Conservation (phyloP, 148 eudicot species). For the Heliamphora exappendiculata region DNA sequence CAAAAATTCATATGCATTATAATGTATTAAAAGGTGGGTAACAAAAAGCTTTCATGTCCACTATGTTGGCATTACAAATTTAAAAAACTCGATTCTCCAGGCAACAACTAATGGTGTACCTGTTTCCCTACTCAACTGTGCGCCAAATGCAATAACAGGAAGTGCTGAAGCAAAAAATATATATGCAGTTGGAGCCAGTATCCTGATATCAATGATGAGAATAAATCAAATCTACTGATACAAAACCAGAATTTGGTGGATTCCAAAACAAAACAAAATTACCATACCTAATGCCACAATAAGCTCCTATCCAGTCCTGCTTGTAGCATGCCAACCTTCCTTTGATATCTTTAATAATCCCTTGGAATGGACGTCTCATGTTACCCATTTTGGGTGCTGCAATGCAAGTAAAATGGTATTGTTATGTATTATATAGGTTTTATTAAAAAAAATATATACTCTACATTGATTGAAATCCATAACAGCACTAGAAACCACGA, state of each 20-base stretch:
- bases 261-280: neutral
- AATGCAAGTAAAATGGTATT: neutral
- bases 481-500: neutral
- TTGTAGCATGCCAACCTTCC: conserved; percentile 18
- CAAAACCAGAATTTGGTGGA: neutral
- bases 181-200: conserved; percentile 57
- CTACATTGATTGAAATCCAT: neutral
- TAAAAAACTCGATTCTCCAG: neutral
- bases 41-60: neutral
- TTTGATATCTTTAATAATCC: conserved; percentile 12
- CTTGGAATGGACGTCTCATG: conserved; percentile 7
- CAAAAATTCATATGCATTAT: neutral
- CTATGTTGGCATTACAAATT: neutral
- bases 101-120: conserved; percentile 20
- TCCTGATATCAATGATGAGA: conserved; percentile 22
- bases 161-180: conserved; percentile 71
- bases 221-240: neutral
- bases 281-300: conserved; percentile 46
- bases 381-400: conserved; percentile 9
- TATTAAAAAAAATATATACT: neutral
- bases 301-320: conserved; percentile 14
- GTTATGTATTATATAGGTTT: neutral
- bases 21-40: neutral
- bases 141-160: conserved; percentile 76
- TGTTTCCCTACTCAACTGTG: conserved; percentile 57